Conservation (phyloP, 2,329 filamentous ascomycete genomes). For the Chaetomiaceae sp. region DNA sequence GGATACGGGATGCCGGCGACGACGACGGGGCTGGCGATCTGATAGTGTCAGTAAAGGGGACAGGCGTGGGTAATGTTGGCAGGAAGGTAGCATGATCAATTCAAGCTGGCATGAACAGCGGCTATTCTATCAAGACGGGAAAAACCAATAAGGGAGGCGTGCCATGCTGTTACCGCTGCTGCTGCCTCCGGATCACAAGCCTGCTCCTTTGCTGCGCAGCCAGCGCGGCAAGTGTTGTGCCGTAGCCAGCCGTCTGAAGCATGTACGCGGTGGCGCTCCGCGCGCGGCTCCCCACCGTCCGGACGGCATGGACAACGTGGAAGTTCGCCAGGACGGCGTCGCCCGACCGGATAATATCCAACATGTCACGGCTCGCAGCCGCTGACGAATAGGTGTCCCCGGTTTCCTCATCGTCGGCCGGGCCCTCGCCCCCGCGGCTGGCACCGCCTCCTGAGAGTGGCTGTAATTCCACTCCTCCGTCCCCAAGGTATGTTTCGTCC, state of each 20-base stretch:
- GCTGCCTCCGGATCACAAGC: conserved; percentile 23
- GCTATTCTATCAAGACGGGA: not conserved
- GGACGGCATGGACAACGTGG: conserved; percentile 47
- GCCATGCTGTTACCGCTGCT: conserved; percentile 13
- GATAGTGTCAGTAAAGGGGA: conserved; percentile 85
- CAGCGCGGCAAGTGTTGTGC: conserved; percentile 50
- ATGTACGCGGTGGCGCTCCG: conserved; percentile 48
- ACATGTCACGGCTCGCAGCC: conserved; percentile 36
- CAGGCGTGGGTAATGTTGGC: conserved; percentile 90
- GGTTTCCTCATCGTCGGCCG: conserved; percentile 17
- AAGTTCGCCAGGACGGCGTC: conserved; percentile 52
- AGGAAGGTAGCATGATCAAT: conserved; percentile 66
- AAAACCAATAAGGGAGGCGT: not conserved
- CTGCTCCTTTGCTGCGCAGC: conserved; percentile 42
- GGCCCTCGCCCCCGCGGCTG: conserved; percentile 3
- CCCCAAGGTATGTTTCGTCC: conserved; percentile 34
- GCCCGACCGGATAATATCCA: conserved; percentile 50
- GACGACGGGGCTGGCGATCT: conserved; percentile 65
- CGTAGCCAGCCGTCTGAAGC: conserved; percentile 51
- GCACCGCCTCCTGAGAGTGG: conserved; percentile 32
- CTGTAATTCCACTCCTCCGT: conserved; percentile 45
- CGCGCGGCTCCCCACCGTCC: conserved; percentile 43
- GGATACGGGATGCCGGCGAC: conserved; percentile 69
- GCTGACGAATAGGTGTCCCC: conserved; percentile 24
- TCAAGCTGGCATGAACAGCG: not conserved